Conservation (phyloP, 2,329 filamentous ascomycete genomes). For the Xylariales sp. region DNA sequence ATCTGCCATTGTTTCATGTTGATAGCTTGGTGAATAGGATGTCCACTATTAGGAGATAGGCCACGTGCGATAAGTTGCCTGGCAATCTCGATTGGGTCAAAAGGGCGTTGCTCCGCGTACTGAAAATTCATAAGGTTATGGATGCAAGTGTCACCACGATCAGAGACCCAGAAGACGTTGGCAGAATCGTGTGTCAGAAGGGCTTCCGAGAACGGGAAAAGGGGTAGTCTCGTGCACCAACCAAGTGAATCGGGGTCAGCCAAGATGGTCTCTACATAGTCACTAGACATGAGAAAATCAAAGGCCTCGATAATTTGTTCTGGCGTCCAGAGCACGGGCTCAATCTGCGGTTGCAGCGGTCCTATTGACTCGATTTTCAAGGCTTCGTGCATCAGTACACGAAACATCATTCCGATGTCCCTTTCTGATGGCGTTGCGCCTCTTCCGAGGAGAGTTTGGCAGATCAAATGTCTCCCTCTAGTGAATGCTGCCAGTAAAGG, state of each 20-base stretch:
- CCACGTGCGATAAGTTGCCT: too few relatives aligned
- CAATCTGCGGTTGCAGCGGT: not conserved
- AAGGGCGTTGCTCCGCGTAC: too few relatives aligned
- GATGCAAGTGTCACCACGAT: not conserved
- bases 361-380: not conserved
- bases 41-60: too few relatives aligned
- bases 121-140: not conserved
- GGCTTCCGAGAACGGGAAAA: not conserved
- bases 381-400: not conserved
- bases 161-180: not conserved
- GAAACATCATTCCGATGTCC: not conserved
- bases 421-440: not conserved
- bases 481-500: not conserved
- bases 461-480: too few relatives aligned
- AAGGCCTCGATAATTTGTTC: too few relatives aligned
- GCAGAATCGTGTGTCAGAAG: not conserved
- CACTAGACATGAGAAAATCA: not conserved
- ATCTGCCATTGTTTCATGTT: too few relatives aligned
- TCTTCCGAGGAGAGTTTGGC: not conserved
- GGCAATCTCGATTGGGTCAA: too few relatives aligned
- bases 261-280: not conserved
- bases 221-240: not conserved
- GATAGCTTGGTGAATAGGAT: too few relatives aligned
- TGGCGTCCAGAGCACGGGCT: not conserved
- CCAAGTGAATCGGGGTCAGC: not conserved